phyloP scores from a whole-genome alignment of 225 moss, liverwort and hornwort species.

The Sphagnum tenellum region DNA sequence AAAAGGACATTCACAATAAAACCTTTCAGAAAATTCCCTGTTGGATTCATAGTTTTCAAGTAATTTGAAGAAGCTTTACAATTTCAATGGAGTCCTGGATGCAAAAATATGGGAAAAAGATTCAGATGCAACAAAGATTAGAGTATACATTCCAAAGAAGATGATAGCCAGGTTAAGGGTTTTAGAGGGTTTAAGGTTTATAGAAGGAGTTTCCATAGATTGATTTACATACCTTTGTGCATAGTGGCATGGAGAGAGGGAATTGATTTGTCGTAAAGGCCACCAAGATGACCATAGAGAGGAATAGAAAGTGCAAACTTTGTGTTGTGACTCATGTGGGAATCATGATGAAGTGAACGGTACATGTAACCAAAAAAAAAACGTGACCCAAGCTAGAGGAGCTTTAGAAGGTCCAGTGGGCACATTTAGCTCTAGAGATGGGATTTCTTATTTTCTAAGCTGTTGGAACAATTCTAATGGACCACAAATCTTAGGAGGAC shows the following conservation, averaged over 20 bases:
- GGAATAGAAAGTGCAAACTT: slow-evolving; percentile 69
- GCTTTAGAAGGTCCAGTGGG: not conserved
- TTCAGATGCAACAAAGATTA: not conserved
- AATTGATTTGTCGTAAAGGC: slow-evolving; percentile 41
- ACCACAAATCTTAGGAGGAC: not conserved
- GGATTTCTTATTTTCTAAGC: not conserved
- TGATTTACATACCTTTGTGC: slow-evolving; percentile 31
- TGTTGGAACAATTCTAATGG: not conserved
- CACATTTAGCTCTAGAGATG: not conserved
- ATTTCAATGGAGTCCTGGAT: not conserved
- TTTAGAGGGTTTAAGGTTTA: too few species aligned
- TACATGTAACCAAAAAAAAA: slow-evolving; percentile 18
- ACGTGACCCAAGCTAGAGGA: not conserved
- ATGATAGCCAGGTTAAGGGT: too few species aligned
- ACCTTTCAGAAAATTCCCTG: too few species aligned
- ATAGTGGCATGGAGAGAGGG: slow-evolving; percentile 29
- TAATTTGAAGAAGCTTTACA: too few species aligned
- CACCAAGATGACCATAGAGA: slow-evolving; percentile 56
- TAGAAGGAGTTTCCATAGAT: too few species aligned
- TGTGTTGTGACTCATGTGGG: slow-evolving; percentile 28
- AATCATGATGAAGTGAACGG: slow-evolving; percentile 58
- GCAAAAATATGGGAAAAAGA: not conserved
- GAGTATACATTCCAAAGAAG: too few species aligned
- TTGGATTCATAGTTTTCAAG: too few species aligned
- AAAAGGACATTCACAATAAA: too few species aligned